phyloP scores from a whole-genome alignment of 306 rosid species.

The Quercus berberidifolia region DNA sequence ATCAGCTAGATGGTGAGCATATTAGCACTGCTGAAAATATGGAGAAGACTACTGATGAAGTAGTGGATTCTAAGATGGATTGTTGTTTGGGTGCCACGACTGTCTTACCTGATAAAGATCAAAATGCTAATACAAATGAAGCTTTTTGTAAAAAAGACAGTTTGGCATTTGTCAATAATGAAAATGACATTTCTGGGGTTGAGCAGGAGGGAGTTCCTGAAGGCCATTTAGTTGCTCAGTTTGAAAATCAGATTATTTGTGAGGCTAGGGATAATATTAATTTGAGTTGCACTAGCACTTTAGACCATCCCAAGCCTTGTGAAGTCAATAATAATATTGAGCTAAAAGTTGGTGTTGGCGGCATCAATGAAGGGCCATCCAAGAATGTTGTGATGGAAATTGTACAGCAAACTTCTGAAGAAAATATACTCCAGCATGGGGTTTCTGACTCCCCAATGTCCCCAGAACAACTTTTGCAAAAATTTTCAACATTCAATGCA shows the following conservation, averaged over 20 bases:
- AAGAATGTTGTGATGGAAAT: constrained; percentile 28
- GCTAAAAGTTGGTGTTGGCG: constrained; percentile 26
- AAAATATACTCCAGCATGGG: constrained; percentile 26
- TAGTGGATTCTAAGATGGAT: constrained; percentile 36
- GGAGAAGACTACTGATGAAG: constrained; percentile 31
- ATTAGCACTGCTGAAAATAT: constrained; percentile 30
- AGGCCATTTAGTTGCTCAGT: constrained; percentile 20
- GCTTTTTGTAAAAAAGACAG: constrained; percentile 25
- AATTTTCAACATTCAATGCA: constrained; percentile 29
- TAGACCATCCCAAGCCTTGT: constrained; percentile 24
- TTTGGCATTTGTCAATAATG: constrained; percentile 21
- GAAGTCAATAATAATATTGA: constrained; percentile 30
- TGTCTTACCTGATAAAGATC: constrained; percentile 22
- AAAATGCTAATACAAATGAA: constrained; percentile 26
- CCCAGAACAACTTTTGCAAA: constrained; percentile 35
- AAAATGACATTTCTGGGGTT: constrained; percentile 30
- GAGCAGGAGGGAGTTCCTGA: constrained; percentile 36
- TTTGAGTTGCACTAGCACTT: constrained; percentile 15
- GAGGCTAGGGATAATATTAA: constrained; percentile 27
- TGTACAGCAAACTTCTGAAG: constrained; percentile 30
- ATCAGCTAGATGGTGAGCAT: constrained; percentile 39
- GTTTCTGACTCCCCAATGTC: constrained; percentile 31
- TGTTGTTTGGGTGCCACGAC: constrained; percentile 22
- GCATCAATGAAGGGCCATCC: constrained; percentile 27
- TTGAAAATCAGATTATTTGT: constrained; percentile 10